phyloP scores from a whole-genome alignment of 139 green algal species.

The Closterium sp. region DNA sequence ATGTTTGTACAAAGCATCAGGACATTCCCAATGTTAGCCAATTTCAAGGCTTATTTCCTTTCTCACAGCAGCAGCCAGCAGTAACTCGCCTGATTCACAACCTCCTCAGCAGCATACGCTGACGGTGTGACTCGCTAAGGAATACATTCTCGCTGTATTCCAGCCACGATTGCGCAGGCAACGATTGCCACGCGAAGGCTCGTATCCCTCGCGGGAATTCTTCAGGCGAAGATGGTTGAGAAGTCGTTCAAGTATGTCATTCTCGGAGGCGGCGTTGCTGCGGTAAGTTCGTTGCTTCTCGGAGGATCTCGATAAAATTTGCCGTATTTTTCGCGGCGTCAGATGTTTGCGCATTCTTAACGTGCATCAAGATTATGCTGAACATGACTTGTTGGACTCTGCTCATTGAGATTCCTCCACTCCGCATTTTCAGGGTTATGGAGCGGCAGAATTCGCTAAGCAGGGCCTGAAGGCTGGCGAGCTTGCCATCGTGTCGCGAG shows the following conservation, averaged over 20 bases:
- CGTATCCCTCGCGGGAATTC: not conserved
- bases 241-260: conserved; percentile 48
- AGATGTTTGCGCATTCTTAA: not conserved
- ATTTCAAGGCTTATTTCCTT: not conserved
- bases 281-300: not conserved
- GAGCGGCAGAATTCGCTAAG: conserved; percentile 37
- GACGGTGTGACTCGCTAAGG: not conserved
- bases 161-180: not conserved
- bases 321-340: not conserved
- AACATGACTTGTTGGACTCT: too few relatives aligned
- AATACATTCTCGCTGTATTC: not conserved
- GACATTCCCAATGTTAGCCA: not conserved
- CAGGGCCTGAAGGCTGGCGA: conserved; percentile 38
- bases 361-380: too few relatives aligned
- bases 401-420: not conserved
- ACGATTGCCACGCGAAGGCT: not conserved
- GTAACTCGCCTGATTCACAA: not conserved
- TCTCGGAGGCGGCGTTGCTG: conserved; percentile 36
- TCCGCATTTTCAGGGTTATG: conserved; percentile 47
- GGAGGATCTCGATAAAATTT: not conserved
- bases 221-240: conserved; percentile 3
- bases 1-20: not conserved
- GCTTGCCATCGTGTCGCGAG: conserved; percentile 52
- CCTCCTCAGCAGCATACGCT: too few relatives aligned
- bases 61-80: not conserved